Evolutionary conservation across 495 filamentous ascomycete species (phyloP), one percentile per base, ranked within the genome.

Genomic region (Chlorociboria aeruginascens): DNA sequence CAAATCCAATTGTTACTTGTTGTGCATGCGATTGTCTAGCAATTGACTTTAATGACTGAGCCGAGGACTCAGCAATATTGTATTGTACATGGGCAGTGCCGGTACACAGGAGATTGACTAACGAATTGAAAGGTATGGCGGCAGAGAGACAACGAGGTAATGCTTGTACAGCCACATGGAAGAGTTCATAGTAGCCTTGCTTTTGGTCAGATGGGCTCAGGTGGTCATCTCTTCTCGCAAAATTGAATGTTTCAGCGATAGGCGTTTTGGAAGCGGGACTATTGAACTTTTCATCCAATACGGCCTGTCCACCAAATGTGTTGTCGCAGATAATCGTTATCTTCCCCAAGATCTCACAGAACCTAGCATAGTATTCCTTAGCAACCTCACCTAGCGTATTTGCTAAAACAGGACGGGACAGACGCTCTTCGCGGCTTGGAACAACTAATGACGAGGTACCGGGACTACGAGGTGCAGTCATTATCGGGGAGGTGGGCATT

Each of bases 251-350:
- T 49, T 96, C 89, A 7, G 90, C 73, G 46, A 96, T 86, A 2
- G 93, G 93, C 0, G 93, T 97, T 61, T 94, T 95, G 0, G 90
- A 89, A 0, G 85, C 86, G 14, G 79, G 73, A 48, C 82, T 77
- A 45, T 81, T 81, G 61, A 96, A 93, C 61, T 94, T 95, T 63
- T 99, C 93, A 53, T 99, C 92, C 39, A 97, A 65, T 1, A 85
- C 86, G 25, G 89, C 92, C 63, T 99, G 92, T 4, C 92, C 92
- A 43, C 93, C 93, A 63, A 97, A 97, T 6, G 90, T 84, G 50
- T 92, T 90, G 62, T 97, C 90, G 63, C 92, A 97, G 9, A 97
- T 78, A 30, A 95, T 80, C 1, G 89, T 95, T 39, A 99, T 93
- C 60, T 95, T 92, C 25, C 90, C 89, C 7, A 99, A 68, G 7